Percentiles rank a stretch among this genome's conserved stretches.
These are phyloP conservation scores for Mortierella polycephala DNA, from an alignment of 371 early-diverging fungal genomes.

Conservation along the genomic window DNA sequence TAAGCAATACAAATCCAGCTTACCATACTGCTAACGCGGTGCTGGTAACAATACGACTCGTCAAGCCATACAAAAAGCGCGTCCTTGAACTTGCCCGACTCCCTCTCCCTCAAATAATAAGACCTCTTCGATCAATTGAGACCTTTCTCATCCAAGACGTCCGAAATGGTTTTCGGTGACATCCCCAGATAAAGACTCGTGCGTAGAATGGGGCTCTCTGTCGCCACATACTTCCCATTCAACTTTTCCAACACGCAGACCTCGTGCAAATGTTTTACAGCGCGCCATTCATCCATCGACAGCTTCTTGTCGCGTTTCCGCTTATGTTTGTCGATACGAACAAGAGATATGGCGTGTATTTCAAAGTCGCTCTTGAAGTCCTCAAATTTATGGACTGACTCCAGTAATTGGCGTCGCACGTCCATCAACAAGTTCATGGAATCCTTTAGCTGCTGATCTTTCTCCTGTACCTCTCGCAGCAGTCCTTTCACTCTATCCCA, in stretches of 20 bases:
- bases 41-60: conserved; percentile 18
- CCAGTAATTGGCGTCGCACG: too few species aligned
- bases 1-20: too few species aligned
- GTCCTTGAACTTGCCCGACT: conserved; percentile 18
- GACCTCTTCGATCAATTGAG: background rate
- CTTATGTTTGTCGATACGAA: conserved; percentile 3
- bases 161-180: conserved; percentile 3
- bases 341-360: too few species aligned
- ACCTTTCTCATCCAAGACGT: background rate
- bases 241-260: conserved; percentile 1
- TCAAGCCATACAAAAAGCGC: conserved; percentile 19
- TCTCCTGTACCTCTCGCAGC: too few species aligned
- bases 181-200: conserved; percentile 3
- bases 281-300: conserved; percentile 6
- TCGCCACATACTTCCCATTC: background rate
- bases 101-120: conserved; percentile 6
- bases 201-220: background rate
- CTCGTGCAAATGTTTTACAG: conserved; percentile 3
- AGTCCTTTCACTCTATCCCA: too few species aligned
- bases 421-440: too few species aligned
- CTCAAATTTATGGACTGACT: too few species aligned
- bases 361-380: too few species aligned
- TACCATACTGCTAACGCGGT: conserved; percentile 15
- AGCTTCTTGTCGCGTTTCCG: conserved; percentile 8
- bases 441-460: too few species aligned